Evolutionary conservation across 129 eudicot genomes (phyloP).

Genomic region (Apium graveolens): DNA sequence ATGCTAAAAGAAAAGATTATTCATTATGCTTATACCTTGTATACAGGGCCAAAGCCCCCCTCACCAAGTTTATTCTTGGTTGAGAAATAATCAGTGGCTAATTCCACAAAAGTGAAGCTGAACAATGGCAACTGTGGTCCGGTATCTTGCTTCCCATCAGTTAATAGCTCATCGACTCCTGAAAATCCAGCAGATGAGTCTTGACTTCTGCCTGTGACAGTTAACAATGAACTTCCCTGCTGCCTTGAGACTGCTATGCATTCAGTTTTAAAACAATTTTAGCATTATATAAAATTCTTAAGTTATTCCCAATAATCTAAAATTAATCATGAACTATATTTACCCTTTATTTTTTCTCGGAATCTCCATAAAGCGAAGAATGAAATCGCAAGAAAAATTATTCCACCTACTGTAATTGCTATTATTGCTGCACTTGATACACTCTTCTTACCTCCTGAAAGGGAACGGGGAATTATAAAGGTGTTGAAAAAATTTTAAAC

Average conservation of each 20-base stretch:
- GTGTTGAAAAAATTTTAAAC: background rate
- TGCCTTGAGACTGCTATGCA: conserved; percentile 20
- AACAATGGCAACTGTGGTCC: conserved; percentile 43
- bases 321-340: background rate
- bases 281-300: background rate
- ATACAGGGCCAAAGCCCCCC: conserved; percentile 89
- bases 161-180: conserved; percentile 21
- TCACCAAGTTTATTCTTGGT: conserved; percentile 70
- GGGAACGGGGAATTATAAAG: background rate
- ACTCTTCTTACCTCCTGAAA: conserved; percentile 26
- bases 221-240: conserved; percentile 1
- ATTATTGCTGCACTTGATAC: conserved; percentile 21
- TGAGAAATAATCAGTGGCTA: conserved; percentile 53
- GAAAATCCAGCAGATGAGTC: conserved; percentile 29
- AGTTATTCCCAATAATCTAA: background rate
- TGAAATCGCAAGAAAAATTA: conserved; percentile 24
- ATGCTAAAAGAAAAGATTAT: background rate
- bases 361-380: conserved; percentile 34
- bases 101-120: conserved; percentile 29
- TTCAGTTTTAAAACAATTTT: background rate
- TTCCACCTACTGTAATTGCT: conserved; percentile 23
- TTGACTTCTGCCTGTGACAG: conserved; percentile 26
- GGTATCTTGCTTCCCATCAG: conserved; percentile 30
- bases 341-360: conserved; percentile 34
- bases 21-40: conserved; percentile 59